Evolutionary conservation across 2,329 filamentous ascomycete genomes (phyloP), one percentile per base, ranked within the genome.

Genomic region (Tolypocladium guangdongense): DNA sequence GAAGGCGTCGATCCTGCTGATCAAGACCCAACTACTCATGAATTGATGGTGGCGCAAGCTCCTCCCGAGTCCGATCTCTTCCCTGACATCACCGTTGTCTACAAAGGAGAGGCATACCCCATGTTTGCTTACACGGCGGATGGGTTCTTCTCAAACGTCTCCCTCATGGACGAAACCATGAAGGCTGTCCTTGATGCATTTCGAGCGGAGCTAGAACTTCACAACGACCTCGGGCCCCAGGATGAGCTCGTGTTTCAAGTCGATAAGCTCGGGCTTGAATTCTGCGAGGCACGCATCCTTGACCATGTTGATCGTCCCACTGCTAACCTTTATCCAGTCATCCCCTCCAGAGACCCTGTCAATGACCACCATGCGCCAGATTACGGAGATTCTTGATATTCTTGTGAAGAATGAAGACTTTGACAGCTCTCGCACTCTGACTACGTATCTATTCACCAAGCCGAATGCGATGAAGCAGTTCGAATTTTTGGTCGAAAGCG

Each of bases 171-270:
- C 39, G 66, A 69, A 12, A 71, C 70, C 2, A 69, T 80, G 50
- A 71, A 74, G 20, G 64, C 68, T 8, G 66, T 80, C 12, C 60
- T 80, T 50, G 62, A 66, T 20, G 69, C 68, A 6, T 66, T 80
- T 33, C 74, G 77, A 33, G 62, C 64, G 7, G 74, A 78, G 56
- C 67, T 80, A 16, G 62, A 47, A 20, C 16, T 14, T 2, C 27
- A 66, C 20, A 68, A 71, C 39, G 78, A 79, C 51, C 62, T 80
- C 3, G 63, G 66, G 6, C 54, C 65, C 4, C 68, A 71, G 20
- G 77, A 80, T 51, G 76, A 80, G 53, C 63, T 80, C 43, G 68
- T 74, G n/a, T 69, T 79, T 41, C 74, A 77, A 55, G 65, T 80
- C 48, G 75, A 79, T 32, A 73, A 78, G 55, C 70, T 80, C 41